phyloP scores from a whole-genome alignment of 2,329 filamentous ascomycete species.

The Paracamarosporium sp. region DNA sequence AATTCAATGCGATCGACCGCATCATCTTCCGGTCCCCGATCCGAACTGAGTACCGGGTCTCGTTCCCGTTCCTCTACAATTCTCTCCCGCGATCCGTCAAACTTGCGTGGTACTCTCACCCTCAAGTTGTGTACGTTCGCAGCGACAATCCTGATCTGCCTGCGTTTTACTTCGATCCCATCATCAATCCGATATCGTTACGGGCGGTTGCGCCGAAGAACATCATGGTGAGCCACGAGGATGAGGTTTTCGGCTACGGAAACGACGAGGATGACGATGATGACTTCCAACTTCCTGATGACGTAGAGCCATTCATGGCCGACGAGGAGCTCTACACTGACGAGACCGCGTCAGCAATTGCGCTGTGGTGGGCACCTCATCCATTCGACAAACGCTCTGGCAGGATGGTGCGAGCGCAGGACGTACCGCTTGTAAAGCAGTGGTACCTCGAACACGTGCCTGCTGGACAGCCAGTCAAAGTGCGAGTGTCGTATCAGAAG shows the following conservation, averaged over 20 bases:
- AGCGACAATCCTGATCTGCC: constrained; percentile 82
- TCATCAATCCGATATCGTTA: constrained; percentile 96
- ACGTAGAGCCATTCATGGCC: constrained; percentile 84
- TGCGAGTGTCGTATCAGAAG: constrained; percentile 98
- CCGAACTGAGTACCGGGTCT: constrained; percentile 92
- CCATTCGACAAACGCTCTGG: constrained; percentile 95
- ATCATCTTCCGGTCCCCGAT: constrained; percentile 98
- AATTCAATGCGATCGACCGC: constrained; percentile 98
- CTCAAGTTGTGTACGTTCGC: constrained; percentile 88
- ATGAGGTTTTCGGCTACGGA: constrained; percentile 85
- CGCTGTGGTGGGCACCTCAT: constrained; percentile 97
- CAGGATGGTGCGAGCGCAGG: constrained; percentile 94
- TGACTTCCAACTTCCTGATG: constrained; percentile 80
- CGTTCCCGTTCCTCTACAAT: constrained; percentile 95
- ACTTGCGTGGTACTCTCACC: constrained; percentile 90
- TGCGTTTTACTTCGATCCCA: constrained; percentile 97
- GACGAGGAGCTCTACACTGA: constrained; percentile 89
- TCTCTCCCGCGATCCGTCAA: constrained; percentile 93
- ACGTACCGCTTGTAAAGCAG: constrained; percentile 95
- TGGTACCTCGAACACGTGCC: constrained; percentile 98
- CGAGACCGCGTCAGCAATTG: constrained; percentile 89
- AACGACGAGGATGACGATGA: constrained; percentile 84
- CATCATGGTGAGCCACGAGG: constrained; percentile 88
- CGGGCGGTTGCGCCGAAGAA: constrained; percentile 94
- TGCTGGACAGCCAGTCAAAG: constrained; percentile 89